phyloP scores from a whole-genome alignment of 2,329 filamentous ascomycete genomes.

The Diaporthe sp. region DNA sequence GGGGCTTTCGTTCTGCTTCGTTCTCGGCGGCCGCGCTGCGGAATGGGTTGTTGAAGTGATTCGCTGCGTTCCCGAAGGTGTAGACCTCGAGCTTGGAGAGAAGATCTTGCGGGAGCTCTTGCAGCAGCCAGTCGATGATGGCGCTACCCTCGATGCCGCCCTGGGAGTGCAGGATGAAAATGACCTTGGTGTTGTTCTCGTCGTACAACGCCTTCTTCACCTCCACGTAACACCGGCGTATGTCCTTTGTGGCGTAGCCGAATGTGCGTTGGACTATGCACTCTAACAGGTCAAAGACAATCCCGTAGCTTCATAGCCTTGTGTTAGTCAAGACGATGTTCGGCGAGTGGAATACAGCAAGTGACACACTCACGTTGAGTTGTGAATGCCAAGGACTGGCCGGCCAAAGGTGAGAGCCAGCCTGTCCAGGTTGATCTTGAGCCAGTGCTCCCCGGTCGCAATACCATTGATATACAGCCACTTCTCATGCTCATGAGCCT shows the following conservation, averaged over 20 bases:
- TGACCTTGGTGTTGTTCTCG: constrained; percentile 72
- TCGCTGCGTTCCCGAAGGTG: constrained; percentile 83
- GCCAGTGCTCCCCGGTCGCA: constrained; percentile 72
- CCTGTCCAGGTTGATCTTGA: constrained; percentile 78
- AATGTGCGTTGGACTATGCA: constrained; percentile 83
- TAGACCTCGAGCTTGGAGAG: constrained; percentile 79
- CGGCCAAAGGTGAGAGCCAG: constrained; percentile 80
- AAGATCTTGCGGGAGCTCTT: constrained; percentile 75
- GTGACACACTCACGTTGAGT: constrained; percentile 65
- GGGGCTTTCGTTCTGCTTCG: constrained; percentile 50
- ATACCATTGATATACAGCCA: constrained; percentile 89
- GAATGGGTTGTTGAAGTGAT: constrained; percentile 85
- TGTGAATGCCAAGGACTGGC: constrained; percentile 79
- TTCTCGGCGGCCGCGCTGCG: constrained; percentile 61
- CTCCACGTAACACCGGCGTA: constrained; percentile 70
- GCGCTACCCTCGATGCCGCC: constrained; percentile 81
- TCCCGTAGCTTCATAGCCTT: constrained; percentile 62
- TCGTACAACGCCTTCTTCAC: constrained; percentile 76
- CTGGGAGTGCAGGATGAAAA: constrained; percentile 83
- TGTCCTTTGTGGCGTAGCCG: constrained; percentile 77
- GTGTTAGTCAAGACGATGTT: constrained; percentile 39
- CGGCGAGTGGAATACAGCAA: neutral
- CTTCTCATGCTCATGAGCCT: constrained; percentile 64
- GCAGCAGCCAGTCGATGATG: constrained; percentile 81
- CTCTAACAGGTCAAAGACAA: constrained; percentile 83